Evolutionary conservation across 2,329 filamentous ascomycete genomes (phyloP).

Genomic region (Alternaria sp.): DNA sequence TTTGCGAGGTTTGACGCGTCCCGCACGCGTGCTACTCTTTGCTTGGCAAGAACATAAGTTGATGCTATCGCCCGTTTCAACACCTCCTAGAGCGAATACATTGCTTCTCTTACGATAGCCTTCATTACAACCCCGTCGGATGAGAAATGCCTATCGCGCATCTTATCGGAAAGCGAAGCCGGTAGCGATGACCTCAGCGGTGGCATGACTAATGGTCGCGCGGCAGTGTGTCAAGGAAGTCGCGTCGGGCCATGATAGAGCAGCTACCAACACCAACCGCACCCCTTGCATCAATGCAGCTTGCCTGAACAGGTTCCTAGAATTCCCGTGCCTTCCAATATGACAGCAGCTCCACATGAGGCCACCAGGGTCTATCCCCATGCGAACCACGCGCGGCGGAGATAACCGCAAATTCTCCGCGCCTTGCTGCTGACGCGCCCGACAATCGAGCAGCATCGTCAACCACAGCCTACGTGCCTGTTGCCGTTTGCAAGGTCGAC

Average conservation of each 20-base stretch:
- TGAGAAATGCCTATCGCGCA: not conserved
- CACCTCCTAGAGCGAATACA: not conserved
- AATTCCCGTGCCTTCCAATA: not conserved
- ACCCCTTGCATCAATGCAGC: not conserved
- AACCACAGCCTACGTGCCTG: not conserved
- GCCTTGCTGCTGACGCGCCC: not conserved
- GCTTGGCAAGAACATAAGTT: not conserved
- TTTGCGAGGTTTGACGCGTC: not conserved
- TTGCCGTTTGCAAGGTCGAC: not conserved
- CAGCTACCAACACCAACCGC: not conserved
- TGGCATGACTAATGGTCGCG: conserved; percentile 17
- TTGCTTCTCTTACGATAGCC: no score
- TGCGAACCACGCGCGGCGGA: not conserved
- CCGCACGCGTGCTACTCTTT: not conserved
- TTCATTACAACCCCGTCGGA: not conserved
- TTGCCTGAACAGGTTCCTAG: not conserved
- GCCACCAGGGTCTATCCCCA: not conserved
- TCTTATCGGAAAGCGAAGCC: not conserved
- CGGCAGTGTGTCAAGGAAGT: conserved; percentile 19
- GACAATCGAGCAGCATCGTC: not conserved
- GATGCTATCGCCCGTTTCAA: not conserved
- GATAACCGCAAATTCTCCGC: not conserved
- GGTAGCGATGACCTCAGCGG: not conserved
- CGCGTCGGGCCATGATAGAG: not conserved
- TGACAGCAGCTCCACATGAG: not conserved